A percentile compares a stretch with the other conserved stretches of the same genome.
Evolutionary conservation across 768 basidiomycete species (phyloP).

Genomic region (Leccinum ochraceum): DNA sequence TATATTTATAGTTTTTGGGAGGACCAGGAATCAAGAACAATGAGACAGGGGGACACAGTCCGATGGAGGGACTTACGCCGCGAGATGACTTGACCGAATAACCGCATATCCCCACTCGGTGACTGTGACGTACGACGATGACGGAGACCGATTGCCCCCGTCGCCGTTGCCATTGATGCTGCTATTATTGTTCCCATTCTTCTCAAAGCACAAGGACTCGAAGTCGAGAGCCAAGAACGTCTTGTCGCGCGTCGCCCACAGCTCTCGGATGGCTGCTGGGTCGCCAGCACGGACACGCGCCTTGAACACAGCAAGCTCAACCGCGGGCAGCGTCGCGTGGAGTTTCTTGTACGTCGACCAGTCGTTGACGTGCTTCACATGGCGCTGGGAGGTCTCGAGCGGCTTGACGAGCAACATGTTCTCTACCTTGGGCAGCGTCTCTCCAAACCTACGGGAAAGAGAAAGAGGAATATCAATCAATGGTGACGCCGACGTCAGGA

Average conservation of each 20-base stretch:
- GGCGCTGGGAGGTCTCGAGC: slow-evolving; percentile 68
- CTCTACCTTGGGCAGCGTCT: slow-evolving; percentile 69
- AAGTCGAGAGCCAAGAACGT: slow-evolving; percentile 77
- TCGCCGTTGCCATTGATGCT: background rate
- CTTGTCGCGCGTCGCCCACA: slow-evolving; percentile 72
- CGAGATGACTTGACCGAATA: slow-evolving; percentile 69
- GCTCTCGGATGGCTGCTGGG: slow-evolving; percentile 57
- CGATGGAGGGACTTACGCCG: slow-evolving; percentile 49
- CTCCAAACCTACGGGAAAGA: slow-evolving; percentile 54
- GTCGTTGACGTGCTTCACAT: slow-evolving; percentile 69
- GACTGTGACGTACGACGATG: background rate
- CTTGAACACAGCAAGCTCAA: slow-evolving; percentile 63
- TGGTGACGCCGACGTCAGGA: background rate
- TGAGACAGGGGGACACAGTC: background rate
- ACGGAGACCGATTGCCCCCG: background rate
- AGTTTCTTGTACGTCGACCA: slow-evolving; percentile 68
- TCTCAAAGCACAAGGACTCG: slow-evolving; percentile 73
- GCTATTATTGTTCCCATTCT: slow-evolving; percentile 32
- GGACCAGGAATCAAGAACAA: background rate
- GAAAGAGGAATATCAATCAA: background rate
- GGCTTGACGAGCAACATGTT: slow-evolving; percentile 70
- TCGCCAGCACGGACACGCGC: slow-evolving; percentile 66
- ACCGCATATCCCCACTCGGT: slow-evolving; percentile 86
- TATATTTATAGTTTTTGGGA: background rate
- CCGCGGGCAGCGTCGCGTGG: slow-evolving; percentile 69